Base-by-base conservation (phyloP, 805 yeast genomes). In the Schwanniomyces yamadae region DNA sequence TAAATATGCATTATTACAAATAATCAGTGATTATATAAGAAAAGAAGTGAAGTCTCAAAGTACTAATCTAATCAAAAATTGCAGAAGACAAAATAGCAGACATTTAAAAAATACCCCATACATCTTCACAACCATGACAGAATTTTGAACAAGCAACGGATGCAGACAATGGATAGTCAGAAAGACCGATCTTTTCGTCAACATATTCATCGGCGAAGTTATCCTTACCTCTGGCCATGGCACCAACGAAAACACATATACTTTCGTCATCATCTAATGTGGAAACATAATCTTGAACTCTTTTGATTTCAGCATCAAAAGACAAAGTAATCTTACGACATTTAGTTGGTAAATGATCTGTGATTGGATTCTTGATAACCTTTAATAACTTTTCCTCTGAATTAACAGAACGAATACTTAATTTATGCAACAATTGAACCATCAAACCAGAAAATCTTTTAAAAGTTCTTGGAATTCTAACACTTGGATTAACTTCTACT, bases 221-320 rank as follows among this genome's bases (percentile, higher is more conserved):
- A 64, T 93, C 99, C 59, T 84, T 84, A 55, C 99, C 99, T 62
- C 97, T 82, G 14, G 99, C 99, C 96, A 93, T 93, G 31, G 99
- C 96, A 57, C 99, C 99, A 31, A 93, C 97, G 63, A 93, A 93
- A 18, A 93, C 97, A 73, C 99, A 93, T 50, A 93, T 82, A 56
- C 95, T 85, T 68, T 93, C 96, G 55, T 87, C 95, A 2, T 79
- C 81, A 50, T 80, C 95, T 50, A 93, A 69, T 40, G 82, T 82
- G 12, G 60, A 62, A 25, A 90, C 90, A 58, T 87, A 90, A 55
- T 90, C 96, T 62, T 88, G 95, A 4, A 88, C 96, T 49, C 89
- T 76, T 47, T 78, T 77, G 33, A 91, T 87, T 44, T 84, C 82
- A 11, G 98, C 95, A 57, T 93, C 98, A 49, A 87, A 88, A 4